These are phyloP conservation scores for Lachancea kluyveri DNA, from an alignment of 805 yeast genomes.

Conservation along the genomic window DNA sequence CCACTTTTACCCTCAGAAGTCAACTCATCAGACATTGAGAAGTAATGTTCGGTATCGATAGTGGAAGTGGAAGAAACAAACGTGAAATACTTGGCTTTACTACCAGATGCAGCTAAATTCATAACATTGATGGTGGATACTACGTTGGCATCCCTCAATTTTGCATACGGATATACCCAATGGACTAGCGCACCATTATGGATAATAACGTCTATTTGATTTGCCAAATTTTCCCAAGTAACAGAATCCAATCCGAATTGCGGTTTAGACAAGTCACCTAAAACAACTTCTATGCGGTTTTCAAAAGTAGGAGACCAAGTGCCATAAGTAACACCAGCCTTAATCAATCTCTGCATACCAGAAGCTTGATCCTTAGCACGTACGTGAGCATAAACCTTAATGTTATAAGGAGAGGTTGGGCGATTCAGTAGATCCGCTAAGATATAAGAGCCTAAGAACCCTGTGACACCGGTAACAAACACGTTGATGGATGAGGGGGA, in stretches of 20 bases:
- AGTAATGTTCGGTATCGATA: slow-evolving; percentile 76
- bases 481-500: slow-evolving; percentile 42
- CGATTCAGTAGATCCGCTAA: slow-evolving; percentile 69
- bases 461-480: slow-evolving; percentile 93
- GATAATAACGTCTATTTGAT: slow-evolving; percentile 69
- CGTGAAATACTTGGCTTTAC: slow-evolving; percentile 78
- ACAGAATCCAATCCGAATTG: slow-evolving; percentile 60
- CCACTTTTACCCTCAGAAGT: slow-evolving; percentile 63
- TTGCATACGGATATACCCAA: slow-evolving; percentile 95
- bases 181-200: slow-evolving; percentile 98
- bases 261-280: slow-evolving; percentile 74
- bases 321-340: slow-evolving; percentile 78
- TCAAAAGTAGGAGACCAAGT: slow-evolving; percentile 49
- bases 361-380: slow-evolving; percentile 66
- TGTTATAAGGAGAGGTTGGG: slow-evolving; percentile 32
- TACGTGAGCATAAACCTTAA: slow-evolving; percentile 80
- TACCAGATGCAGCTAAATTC: slow-evolving; percentile 61
- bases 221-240: slow-evolving; percentile 53
- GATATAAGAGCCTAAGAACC: slow-evolving; percentile 90
- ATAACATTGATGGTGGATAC: slow-evolving; percentile 79
- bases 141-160: slow-evolving; percentile 89
- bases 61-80: slow-evolving; percentile 97
- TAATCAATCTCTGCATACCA: slow-evolving; percentile 71
- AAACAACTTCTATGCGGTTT: slow-evolving; percentile 55
- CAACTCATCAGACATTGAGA: slow-evolving; percentile 67